Evolutionary conservation across 371 early-diverging fungal species (phyloP), one percentile per base, ranked within the genome.

Genomic region (Mortierella sp.): DNA sequence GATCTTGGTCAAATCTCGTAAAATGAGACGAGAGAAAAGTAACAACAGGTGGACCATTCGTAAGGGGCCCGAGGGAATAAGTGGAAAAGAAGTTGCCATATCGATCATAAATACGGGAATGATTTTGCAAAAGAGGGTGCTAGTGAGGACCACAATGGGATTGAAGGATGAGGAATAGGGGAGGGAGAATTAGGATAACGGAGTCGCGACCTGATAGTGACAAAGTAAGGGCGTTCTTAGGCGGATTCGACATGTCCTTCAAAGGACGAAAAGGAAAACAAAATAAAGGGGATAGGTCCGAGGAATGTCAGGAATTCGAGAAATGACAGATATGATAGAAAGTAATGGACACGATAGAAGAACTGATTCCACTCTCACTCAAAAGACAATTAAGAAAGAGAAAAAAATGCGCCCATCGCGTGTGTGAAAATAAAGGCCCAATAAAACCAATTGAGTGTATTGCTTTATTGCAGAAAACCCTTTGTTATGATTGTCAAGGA

Each of bases 141-240:
- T 22, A 16, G 6, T 40, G n/a, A 55, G 67, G 40, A 52, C 14
- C 52, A 50, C 11, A 44, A 8, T 13, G 24, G 4, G 39, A 50
- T 11, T 40, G 55, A 16, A 7, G 31, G 55, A 65, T 40, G 43
- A 45, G 40, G 64, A 26, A 34, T 63, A 40, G 48, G 65, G 65
- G 72, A n/a, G 48, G 47, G 40, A 50, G 64, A 65, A 65, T 65
- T 48, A 64, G 24, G 65, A 71, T 71, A 71, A 71, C 64, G 66
- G 72, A 71, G 72, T 37, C 58, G 39, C 29, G 19, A 53, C 16
- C 24, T 16, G n/a, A 34, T 41, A 73, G 26, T 24, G 55, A 73
- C 34, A 14, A 67, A 40, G 14, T 22, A 29, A 37, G n/a, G n/a
- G n/a, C n/a, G 22, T 64, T n/a, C 4, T 65, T 44, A 63, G 64